phyloP scores from a whole-genome alignment of 306 rosid species.

The Sesbania bispinosa region DNA sequence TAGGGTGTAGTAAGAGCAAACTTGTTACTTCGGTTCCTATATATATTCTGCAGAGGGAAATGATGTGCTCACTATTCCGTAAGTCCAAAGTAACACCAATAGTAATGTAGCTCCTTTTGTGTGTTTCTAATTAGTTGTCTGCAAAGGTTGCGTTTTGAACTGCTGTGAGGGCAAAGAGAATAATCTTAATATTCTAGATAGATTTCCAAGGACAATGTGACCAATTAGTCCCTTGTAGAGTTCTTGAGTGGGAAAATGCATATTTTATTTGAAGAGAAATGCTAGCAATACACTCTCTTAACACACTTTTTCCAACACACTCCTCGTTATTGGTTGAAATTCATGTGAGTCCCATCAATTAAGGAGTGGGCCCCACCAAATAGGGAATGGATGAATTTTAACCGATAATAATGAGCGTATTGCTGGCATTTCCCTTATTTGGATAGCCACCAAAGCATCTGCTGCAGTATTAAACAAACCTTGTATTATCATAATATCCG shows the following conservation, averaged over 20 bases:
- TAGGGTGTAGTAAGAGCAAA: not conserved
- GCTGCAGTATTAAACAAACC: not conserved
- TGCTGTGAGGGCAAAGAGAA: not conserved
- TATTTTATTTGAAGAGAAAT: constrained; percentile 1
- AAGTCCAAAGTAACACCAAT: not conserved
- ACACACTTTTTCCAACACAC: too few relatives aligned
- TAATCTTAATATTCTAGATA: not conserved
- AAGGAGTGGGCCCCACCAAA: too few relatives aligned
- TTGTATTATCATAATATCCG: not conserved
- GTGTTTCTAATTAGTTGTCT: too few relatives aligned
- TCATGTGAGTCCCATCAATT: too few relatives aligned
- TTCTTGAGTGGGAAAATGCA: not conserved
- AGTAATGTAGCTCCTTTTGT: not conserved
- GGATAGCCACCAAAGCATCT: not conserved
- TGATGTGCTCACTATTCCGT: not conserved
- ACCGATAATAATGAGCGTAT: too few relatives aligned
- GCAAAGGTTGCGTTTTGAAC: too few relatives aligned
- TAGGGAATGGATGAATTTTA: too few relatives aligned
- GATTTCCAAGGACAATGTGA: not conserved
- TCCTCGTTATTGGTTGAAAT: too few relatives aligned
- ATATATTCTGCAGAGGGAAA: not conserved
- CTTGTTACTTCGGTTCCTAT: not conserved
- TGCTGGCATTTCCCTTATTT: too few relatives aligned
- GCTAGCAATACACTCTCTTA: too few relatives aligned
- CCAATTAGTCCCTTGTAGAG: not conserved